Percentiles rank a stretch among this genome's conserved stretches.
These are phyloP conservation scores for Glycine soja DNA, from an alignment of 306 rosid genomes.

Conservation along the genomic window DNA sequence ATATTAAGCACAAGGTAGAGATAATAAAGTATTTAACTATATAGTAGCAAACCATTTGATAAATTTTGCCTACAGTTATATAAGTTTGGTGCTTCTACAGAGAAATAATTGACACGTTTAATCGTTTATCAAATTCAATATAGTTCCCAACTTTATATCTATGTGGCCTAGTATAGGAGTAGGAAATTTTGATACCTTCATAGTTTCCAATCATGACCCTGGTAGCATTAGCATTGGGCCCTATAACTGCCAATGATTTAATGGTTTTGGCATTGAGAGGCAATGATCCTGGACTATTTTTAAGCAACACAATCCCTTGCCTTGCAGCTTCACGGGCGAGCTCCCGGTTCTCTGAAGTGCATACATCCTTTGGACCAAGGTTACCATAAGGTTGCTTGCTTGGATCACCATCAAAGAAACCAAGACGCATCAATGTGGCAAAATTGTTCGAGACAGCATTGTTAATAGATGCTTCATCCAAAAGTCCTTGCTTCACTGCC, in stretches of 20 bases:
- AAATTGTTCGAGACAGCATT: conserved; percentile 82
- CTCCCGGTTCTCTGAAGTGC: conserved; percentile 74
- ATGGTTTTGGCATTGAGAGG: conserved; percentile 75
- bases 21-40: not conserved
- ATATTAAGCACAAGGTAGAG: conserved; percentile 6
- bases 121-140: conserved; percentile 1
- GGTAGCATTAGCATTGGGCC: conserved; percentile 94
- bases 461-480: conserved; percentile 73
- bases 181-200: conserved; percentile 62
- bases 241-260: conserved; percentile 92
- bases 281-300: conserved; percentile 71
- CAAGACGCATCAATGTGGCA: conserved; percentile 88
- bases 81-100: not conserved
- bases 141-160: conserved; percentile 13
- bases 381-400: conserved; percentile 78
- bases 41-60: not conserved
- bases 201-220: conserved; percentile 94
- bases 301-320: conserved; percentile 97
- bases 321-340: conserved; percentile 94
- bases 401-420: conserved; percentile 97
- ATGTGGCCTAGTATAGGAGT: not conserved
- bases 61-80: not conserved
- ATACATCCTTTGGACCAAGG: conserved; percentile 92
- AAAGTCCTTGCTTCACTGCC: conserved; percentile 83
- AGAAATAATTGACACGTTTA: not conserved